These are phyloP conservation scores for Nicotiana noctiflora DNA, from an alignment of 257 asterid species.

Conservation along the genomic window DNA sequence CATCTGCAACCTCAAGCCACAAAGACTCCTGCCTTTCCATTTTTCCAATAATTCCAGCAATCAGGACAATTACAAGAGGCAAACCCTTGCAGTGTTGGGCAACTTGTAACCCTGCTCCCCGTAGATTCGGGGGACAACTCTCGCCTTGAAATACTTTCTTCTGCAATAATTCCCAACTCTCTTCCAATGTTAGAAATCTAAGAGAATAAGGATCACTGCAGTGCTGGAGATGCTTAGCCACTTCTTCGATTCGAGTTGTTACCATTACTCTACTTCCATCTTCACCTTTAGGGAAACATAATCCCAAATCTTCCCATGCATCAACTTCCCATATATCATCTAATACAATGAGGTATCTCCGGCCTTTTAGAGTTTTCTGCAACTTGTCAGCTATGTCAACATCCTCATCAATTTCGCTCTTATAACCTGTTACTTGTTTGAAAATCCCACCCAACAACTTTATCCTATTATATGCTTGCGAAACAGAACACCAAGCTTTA, in stretches of 20 bases:
- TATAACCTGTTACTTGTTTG: no score
- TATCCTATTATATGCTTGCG: background rate
- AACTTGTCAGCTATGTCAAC: background rate
- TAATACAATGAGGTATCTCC: no score
- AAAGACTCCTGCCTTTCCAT: background rate
- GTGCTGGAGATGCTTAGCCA: background rate
- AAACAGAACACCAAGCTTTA: background rate
- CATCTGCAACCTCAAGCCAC: background rate
- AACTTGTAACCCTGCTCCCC: background rate
- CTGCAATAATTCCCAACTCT: no score
- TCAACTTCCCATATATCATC: no score
- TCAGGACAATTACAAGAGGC: background rate
- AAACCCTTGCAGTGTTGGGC: background rate
- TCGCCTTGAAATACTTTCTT: no score
- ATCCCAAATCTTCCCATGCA: background rate
- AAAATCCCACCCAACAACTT: no score
- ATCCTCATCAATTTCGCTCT: background rate
- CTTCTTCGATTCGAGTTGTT: no score
- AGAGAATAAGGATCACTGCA: background rate
- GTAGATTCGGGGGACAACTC: background rate
- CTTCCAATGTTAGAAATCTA: no score
- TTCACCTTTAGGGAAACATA: background rate
- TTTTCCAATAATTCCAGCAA: background rate
- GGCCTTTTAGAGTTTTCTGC: background rate
- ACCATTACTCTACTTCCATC: conserved; percentile 5